These are phyloP conservation scores for Cadophora gregata DNA, from an alignment of 2,329 filamentous ascomycete genomes.

Conservation along the genomic window DNA sequence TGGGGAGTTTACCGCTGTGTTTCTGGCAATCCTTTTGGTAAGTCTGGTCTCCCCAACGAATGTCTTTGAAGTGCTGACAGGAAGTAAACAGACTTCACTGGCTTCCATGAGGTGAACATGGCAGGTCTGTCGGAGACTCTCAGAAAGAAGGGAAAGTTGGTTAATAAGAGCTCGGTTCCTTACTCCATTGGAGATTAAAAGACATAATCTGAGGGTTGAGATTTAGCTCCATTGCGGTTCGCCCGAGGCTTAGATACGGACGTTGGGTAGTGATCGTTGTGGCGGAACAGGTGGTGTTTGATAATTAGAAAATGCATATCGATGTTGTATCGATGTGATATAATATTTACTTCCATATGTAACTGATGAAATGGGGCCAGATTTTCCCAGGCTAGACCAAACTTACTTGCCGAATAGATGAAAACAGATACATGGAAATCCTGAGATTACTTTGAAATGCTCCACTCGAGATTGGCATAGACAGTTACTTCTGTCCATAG, in stretches of 20 bases:
- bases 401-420: no score
- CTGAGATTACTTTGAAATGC: no score
- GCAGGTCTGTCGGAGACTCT: neutral
- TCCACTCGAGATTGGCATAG: no score
- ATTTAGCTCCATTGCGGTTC: neutral
- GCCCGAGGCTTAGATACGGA: neutral
- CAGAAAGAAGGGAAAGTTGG: conserved; percentile 8
- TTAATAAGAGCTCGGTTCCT: conserved; percentile 14
- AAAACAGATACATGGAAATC: no score
- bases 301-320: neutral
- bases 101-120: conserved; percentile 14
- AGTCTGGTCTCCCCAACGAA: neutral
- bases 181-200: conserved; percentile 15
- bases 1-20: conserved; percentile 18
- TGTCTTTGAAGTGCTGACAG: neutral
- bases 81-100: conserved; percentile 6
- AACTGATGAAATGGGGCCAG: no score
- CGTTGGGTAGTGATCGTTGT: neutral
- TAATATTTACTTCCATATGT: no score
- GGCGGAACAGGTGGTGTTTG: neutral
- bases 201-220: neutral
- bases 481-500: no score
- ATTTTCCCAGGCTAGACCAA: no score
- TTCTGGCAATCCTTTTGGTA: conserved; percentile 14
- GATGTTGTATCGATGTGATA: no score